Conservation (phyloP, 108 stramenopile genomes). For the Cylindrotheca closterium region DNA sequence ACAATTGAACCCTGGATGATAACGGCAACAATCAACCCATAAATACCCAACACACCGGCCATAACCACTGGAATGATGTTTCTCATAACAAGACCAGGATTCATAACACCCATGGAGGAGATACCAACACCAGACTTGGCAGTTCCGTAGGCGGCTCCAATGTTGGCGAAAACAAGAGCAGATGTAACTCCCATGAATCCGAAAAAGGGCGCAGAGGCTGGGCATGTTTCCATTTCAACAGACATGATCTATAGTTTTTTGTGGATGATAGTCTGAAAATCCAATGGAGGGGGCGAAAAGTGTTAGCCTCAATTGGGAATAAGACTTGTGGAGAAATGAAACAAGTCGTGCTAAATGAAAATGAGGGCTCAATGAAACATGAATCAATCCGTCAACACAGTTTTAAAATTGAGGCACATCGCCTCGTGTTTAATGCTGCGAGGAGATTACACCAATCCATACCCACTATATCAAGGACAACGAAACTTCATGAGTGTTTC, state of each 20-base stretch:
- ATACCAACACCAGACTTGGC: conserved; percentile 99
- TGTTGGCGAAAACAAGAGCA: conserved; percentile 91
- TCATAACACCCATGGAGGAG: conserved; percentile 98
- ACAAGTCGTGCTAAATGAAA: too few species aligned
- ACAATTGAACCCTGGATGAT: conserved; percentile 91
- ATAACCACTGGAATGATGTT: conserved; percentile 99
- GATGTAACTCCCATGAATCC: conserved; percentile 92
- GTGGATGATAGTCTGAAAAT: conserved; percentile 1
- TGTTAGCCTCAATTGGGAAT: too few species aligned
- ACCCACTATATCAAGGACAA: too few species aligned
- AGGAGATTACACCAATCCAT: too few species aligned
- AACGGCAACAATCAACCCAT: conserved; percentile 98
- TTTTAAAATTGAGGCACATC: too few species aligned
- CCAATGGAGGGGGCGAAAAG: too few species aligned
- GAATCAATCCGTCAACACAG: too few species aligned
- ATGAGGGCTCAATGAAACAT: too few species aligned
- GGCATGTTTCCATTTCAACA: conserved; percentile 89
- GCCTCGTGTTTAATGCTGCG: too few species aligned
- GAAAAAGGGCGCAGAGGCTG: conserved; percentile 83
- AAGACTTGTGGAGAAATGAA: too few species aligned
- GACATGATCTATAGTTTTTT: conserved; percentile 49
- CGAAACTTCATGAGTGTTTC: too few species aligned
- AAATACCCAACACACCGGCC: conserved; percentile 99
- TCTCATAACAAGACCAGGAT: conserved; percentile 97
- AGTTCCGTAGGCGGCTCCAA: conserved; percentile 99